A percentile compares a stretch with the other conserved stretches of the same genome.
phyloP scores from a whole-genome alignment of 1,139 yeast genomes.

The Scheffersomyces segobiensis region DNA sequence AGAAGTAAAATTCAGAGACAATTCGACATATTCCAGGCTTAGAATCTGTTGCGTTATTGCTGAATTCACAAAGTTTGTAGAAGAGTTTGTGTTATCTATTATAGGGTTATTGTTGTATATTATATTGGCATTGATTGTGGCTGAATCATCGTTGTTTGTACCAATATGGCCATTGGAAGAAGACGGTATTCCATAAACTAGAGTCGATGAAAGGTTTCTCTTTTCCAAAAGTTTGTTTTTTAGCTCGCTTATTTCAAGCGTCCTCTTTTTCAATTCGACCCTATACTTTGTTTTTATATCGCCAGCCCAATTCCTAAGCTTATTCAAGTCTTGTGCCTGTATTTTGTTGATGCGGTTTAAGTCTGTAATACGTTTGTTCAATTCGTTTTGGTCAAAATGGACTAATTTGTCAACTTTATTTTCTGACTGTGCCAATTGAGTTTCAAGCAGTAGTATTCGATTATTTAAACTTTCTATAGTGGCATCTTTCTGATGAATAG shows the following conservation, averaged over 20 bases:
- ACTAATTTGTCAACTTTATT: conserved; percentile 16
- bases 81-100: conserved; percentile 26
- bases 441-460: conserved; percentile 23
- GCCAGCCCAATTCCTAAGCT: conserved; percentile 28
- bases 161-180: conserved; percentile 3
- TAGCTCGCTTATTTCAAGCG: conserved; percentile 35
- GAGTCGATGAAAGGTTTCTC: conserved; percentile 32
- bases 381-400: conserved; percentile 18
- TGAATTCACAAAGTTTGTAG: conserved; percentile 2
- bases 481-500: conserved; percentile 30
- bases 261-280: conserved; percentile 42
- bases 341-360: conserved; percentile 26
- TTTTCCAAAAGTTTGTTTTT: conserved; percentile 41
- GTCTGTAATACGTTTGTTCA: conserved; percentile 20
- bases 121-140: conserved; percentile 23
- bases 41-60: conserved; percentile 12
- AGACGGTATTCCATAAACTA: conserved; percentile 29
- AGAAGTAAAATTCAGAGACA: conserved; percentile 38
- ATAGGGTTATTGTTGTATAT: conserved; percentile 37
- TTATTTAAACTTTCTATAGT: conserved; percentile 27
- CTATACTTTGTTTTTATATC: conserved; percentile 40
- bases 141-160: conserved; percentile 5
- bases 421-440: conserved; percentile 15
- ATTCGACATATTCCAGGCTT: conserved; percentile 37
- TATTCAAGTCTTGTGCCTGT: conserved; percentile 31